Evolutionary conservation across 179 eudicot genomes (phyloP).

Genomic region (Drosera spatulata): DNA sequence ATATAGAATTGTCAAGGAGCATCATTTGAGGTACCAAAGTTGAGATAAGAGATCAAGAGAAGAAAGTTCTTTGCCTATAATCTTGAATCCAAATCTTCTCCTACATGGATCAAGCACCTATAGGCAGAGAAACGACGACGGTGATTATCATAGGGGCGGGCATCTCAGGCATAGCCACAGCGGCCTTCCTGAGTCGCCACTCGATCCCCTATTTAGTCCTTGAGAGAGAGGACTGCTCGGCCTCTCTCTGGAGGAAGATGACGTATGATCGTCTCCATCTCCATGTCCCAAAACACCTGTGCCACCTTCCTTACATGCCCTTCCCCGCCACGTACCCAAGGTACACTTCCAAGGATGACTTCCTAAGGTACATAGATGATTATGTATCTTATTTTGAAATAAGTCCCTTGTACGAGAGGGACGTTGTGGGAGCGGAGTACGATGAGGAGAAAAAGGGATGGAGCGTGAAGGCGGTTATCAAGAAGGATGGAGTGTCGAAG

Average conservation of each 20-base stretch:
- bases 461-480: conserved; percentile 13
- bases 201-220: conserved; percentile 19
- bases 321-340: conserved; percentile 9
- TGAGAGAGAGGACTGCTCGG: conserved; percentile 31
- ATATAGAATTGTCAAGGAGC: no score
- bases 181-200: conserved; percentile 15
- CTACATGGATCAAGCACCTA: no score
- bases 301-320: conserved; percentile 20
- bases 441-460: conserved; percentile 13
- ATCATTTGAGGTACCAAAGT: no score
- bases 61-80: no score
- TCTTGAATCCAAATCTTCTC: no score
- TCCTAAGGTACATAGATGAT: conserved; percentile 25
- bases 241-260: conserved; percentile 34
- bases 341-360: conserved; percentile 21
- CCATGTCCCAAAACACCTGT: conserved; percentile 29
- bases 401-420: conserved; percentile 9
- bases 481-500: not conserved
- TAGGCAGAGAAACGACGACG: conserved; percentile 9
- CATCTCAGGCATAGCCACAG: conserved; percentile 25
- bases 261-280: conserved; percentile 31
- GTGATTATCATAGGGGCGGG: conserved; percentile 38
- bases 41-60: no score
- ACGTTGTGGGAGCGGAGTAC: conserved; percentile 14
- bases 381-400: conserved; percentile 22